These are phyloP conservation scores for Tetrahymena thermophila DNA, from an alignment of 73 alveolate genomes.

Conservation along the genomic window DNA sequence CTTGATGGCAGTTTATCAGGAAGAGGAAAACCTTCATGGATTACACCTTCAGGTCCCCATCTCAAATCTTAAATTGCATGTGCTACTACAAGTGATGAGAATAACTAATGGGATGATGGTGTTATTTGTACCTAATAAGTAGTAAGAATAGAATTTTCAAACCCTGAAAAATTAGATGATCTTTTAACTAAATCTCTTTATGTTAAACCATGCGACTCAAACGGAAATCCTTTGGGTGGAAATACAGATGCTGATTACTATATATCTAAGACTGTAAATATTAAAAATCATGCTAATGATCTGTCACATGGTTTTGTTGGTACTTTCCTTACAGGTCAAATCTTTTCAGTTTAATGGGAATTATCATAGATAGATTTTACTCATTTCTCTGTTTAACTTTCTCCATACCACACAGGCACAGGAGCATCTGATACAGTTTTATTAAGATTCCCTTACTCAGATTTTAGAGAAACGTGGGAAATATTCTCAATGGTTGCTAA, in stretches of 20 bases:
- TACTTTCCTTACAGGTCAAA: slow-evolving; percentile 15
- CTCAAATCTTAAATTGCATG: slow-evolving; percentile 20
- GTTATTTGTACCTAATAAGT: slow-evolving; percentile 11
- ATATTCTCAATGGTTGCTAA: slow-evolving; percentile 9
- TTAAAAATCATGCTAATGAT: slow-evolving; percentile 14
- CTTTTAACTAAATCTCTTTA: slow-evolving; percentile 3
- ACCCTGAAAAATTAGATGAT: slow-evolving; percentile 2
- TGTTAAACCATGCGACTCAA: not conserved
- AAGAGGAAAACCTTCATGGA: not conserved
- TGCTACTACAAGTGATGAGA: not conserved
- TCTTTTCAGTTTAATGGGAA: slow-evolving; percentile 23
- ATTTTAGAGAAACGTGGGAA: slow-evolving; percentile 34
- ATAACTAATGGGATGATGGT: slow-evolving; percentile 25
- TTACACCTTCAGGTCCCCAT: slow-evolving; percentile 28
- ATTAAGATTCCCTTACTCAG: slow-evolving; percentile 24
- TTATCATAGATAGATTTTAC: slow-evolving; percentile 17
- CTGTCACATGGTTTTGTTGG: slow-evolving; percentile 7
- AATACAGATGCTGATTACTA: not conserved
- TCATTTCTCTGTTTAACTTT: slow-evolving; percentile 13
- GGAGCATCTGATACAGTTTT: not conserved
- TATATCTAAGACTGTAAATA: slow-evolving; percentile 6
- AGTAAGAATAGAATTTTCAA: slow-evolving; percentile 13
- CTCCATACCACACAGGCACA: slow-evolving; percentile 24
- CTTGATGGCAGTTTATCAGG: slow-evolving; percentile 49
- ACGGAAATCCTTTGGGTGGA: not conserved